Conservation (phyloP, 805 yeast genomes). For the Kuraishia floccosa region DNA sequence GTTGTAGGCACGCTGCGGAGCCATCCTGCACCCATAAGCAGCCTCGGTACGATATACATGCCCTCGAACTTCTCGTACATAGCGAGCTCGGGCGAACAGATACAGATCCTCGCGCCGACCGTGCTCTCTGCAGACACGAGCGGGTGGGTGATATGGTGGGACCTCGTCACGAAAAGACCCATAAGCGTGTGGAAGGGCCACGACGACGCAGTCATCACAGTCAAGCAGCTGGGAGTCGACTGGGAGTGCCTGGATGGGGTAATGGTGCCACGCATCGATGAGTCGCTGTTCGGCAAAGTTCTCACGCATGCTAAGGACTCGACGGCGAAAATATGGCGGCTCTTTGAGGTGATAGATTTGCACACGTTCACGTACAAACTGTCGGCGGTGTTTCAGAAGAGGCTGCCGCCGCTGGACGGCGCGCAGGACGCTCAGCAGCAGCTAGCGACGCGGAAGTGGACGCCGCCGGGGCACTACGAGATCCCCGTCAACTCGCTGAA, state of each 20-base stretch:
- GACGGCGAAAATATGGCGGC: slow-evolving; percentile 33
- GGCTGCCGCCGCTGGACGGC: slow-evolving; percentile 7
- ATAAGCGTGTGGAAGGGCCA: slow-evolving; percentile 52
- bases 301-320: slow-evolving; percentile 65
- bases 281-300: slow-evolving; percentile 25
- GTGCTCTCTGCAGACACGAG: slow-evolving; percentile 46
- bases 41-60: slow-evolving; percentile 3
- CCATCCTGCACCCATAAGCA: slow-evolving; percentile 10
- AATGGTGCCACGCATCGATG: slow-evolving; percentile 4
- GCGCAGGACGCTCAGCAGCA: too few relatives aligned
- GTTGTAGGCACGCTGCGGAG: slow-evolving; percentile 22
- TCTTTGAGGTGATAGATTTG: slow-evolving; percentile 11
- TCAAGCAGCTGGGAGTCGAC: slow-evolving; percentile 29
- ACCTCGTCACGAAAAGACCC: slow-evolving; percentile 43
- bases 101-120: slow-evolving; percentile 19
- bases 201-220: slow-evolving; percentile 32
- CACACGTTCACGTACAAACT: slow-evolving; percentile 7
- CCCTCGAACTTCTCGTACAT: slow-evolving; percentile 7
- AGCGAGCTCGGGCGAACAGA: not conserved
- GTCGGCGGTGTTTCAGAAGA: slow-evolving; percentile 8
- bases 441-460: too few relatives aligned
- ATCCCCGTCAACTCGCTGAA: slow-evolving; percentile 68
- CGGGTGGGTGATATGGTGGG: slow-evolving; percentile 63
- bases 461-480: slow-evolving; percentile 18
- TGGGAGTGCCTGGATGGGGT: slow-evolving; percentile 10